These are phyloP conservation scores for Rubia tinctorum DNA, from an alignment of 305 asterid genomes.

Conservation along the genomic window DNA sequence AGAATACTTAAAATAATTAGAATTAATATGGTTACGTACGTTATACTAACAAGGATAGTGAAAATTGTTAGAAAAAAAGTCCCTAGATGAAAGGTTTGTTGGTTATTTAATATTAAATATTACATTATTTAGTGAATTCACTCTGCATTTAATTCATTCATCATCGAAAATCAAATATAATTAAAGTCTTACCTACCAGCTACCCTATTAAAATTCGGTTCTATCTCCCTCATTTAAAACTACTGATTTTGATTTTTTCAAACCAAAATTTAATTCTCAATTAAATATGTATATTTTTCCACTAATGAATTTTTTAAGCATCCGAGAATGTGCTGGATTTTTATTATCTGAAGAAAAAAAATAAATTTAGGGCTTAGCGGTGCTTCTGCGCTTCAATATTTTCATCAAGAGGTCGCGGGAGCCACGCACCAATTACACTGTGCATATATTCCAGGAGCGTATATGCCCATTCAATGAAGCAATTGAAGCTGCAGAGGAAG, in stretches of 20 bases:
- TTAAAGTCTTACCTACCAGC: background rate
- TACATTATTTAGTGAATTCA: no score
- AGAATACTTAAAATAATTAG: no score
- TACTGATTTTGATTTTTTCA: background rate
- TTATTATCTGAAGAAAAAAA: background rate
- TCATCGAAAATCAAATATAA: background rate
- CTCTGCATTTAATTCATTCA: background rate
- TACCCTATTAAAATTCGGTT: background rate
- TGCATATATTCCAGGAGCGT: background rate
- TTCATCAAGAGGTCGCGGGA: background rate
- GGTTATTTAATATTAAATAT: background rate
- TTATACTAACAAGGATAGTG: background rate
- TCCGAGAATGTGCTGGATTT: background rate
- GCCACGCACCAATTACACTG: background rate
- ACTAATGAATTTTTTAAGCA: background rate
- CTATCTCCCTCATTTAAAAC: background rate
- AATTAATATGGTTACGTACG: no score
- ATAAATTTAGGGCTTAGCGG: background rate
- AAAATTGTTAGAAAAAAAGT: background rate
- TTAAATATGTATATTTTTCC: background rate
- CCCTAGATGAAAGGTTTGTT: background rate
- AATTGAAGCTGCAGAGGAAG: background rate
- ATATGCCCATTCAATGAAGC: background rate
- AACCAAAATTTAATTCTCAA: background rate
- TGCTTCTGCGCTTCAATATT: background rate